These are phyloP conservation scores for Arthonia radiata DNA, from an alignment of 495 filamentous ascomycete genomes.

Conservation along the genomic window DNA sequence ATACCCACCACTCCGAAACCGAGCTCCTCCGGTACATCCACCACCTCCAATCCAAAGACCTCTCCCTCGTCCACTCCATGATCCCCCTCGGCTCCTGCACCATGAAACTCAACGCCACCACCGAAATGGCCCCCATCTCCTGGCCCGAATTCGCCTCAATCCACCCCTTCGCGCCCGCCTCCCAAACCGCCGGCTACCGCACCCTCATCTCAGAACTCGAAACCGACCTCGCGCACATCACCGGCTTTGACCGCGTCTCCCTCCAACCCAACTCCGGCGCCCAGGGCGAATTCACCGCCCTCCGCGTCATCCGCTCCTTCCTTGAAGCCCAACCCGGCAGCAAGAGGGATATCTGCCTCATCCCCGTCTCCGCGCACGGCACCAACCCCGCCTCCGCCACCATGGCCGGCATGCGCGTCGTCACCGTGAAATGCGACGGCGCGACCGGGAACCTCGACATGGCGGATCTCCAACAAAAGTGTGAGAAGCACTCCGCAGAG, in stretches of 20 bases:
- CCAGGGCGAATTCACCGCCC: slow-evolving; percentile 85
- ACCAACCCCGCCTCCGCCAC: slow-evolving; percentile 93
- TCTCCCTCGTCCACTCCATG: slow-evolving; percentile 94
- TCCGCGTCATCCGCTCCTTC: slow-evolving; percentile 80
- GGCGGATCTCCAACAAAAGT: slow-evolving; percentile 63
- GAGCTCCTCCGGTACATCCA: slow-evolving; percentile 88
- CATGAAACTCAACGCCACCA: slow-evolving; percentile 96
- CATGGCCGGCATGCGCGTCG: slow-evolving; percentile 94
- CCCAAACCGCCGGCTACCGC: slow-evolving; percentile 42
- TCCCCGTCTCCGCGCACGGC: slow-evolving; percentile 89
- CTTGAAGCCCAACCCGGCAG: slow-evolving; percentile 36
- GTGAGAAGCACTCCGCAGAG: slow-evolving; percentile 61
- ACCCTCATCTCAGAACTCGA: slow-evolving; percentile 47
- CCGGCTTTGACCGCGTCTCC: slow-evolving; percentile 73
- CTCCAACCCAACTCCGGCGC: slow-evolving; percentile 94
- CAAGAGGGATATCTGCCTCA: slow-evolving; percentile 82
- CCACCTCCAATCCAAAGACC: slow-evolving; percentile 83
- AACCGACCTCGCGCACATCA: slow-evolving; percentile 58
- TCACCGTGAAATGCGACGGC: slow-evolving; percentile 75
- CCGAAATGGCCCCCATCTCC: slow-evolving; percentile 78
- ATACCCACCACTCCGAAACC: slow-evolving; percentile 89
- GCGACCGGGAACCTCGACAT: slow-evolving; percentile 82
- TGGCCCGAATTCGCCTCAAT: slow-evolving; percentile 67
- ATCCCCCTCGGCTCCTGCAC: slow-evolving; percentile 98
- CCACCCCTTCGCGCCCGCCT: slow-evolving; percentile 52